phyloP scores from a whole-genome alignment of 192 early-diverging fungal genomes.

The Endogone sp. region DNA sequence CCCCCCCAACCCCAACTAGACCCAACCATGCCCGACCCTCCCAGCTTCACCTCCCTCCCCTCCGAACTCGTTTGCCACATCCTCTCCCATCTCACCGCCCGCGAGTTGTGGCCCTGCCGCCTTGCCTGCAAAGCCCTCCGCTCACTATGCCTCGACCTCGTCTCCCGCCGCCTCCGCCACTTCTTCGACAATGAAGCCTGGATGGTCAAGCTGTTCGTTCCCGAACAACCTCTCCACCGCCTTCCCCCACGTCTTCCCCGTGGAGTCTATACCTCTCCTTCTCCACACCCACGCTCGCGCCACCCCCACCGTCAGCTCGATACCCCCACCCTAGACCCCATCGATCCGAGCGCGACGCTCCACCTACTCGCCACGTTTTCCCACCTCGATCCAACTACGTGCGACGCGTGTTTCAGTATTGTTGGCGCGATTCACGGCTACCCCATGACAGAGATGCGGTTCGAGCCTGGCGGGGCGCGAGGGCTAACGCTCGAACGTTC shows the following conservation, averaged over 20 bases:
- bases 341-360: neutral
- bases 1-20: too few relatives aligned
- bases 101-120: neutral
- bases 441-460: neutral
- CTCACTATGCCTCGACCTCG: neutral
- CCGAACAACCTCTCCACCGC: too few relatives aligned
- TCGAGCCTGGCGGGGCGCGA: neutral
- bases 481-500: neutral
- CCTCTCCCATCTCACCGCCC: neutral
- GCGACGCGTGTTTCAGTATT: neutral
- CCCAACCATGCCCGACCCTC: neutral
- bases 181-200: neutral
- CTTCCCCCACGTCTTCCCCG: neutral
- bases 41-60: neutral
- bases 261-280: too few relatives aligned
- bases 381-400: neutral
- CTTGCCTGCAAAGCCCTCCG: neutral
- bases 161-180: neutral
- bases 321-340: neutral
- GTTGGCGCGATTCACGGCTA: neutral
- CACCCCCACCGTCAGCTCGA: neutral
- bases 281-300: too few relatives aligned
- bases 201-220: neutral
- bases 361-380: neutral
- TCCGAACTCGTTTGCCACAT: neutral